Percentiles rank a stretch among this genome's conserved stretches.
Conservation (phyloP, 257 asterid species). For the Solanum sejunctum region DNA sequence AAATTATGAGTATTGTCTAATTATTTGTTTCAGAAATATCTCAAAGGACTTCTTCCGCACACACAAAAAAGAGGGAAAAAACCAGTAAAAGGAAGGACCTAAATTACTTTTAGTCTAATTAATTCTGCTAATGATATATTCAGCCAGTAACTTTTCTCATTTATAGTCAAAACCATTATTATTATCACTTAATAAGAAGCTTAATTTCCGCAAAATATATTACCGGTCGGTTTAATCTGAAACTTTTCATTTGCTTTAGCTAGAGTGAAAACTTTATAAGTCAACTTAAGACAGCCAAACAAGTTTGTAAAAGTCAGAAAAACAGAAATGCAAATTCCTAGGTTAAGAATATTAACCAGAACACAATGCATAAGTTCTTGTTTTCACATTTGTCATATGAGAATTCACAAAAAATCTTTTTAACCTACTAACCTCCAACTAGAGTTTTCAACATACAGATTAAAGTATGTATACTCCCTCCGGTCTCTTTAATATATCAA, state of each 20-base stretch:
- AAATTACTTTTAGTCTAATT: background rate
- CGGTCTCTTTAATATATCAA: too few relatives aligned
- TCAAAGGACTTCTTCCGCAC: background rate
- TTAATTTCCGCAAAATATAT: background rate
- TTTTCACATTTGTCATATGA: background rate
- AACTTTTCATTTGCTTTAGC: background rate
- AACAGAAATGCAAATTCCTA: background rate
- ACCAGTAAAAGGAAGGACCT: background rate
- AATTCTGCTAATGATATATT: background rate
- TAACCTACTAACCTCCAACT: background rate
- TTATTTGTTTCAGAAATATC: background rate
- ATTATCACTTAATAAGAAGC: background rate
- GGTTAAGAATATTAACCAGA: background rate
- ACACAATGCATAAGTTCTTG: background rate
- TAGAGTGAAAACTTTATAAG: background rate
- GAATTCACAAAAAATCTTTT: background rate
- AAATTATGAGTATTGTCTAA: too few relatives aligned
- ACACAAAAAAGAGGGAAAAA: background rate
- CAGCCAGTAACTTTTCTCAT: background rate
- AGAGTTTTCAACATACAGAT: background rate
- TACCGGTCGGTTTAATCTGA: background rate
- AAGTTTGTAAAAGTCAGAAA: background rate
- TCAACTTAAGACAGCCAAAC: background rate
- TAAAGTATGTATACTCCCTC: too few relatives aligned
- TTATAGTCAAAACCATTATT: background rate